Conservation (phyloP, 139 green algal genomes). For the Coelastrella sp. region DNA sequence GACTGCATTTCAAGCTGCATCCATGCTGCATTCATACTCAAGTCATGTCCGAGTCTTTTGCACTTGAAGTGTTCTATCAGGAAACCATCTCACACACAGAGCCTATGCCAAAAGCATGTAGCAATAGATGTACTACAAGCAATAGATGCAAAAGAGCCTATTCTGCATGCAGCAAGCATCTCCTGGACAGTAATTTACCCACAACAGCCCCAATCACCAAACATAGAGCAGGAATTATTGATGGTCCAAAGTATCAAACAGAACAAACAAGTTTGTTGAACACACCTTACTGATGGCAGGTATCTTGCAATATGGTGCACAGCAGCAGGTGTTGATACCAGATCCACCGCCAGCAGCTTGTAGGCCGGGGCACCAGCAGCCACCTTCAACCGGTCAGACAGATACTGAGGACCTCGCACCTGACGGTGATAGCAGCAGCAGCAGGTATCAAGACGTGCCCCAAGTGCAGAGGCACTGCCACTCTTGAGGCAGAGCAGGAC, state of each 20-base stretch:
- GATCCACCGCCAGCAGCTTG: conserved; percentile 26
- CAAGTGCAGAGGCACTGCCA: no score
- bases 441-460: neutral
- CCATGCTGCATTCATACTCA: no score
- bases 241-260: no score
- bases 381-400: conserved; percentile 37
- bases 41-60: no score
- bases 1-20: neutral
- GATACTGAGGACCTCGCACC: conserved; percentile 30
- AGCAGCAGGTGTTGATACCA: conserved; percentile 27
- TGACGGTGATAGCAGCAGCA: conserved; percentile 13
- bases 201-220: neutral
- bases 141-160: no score
- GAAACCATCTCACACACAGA: no score
- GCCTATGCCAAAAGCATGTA: no score
- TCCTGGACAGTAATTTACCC: no score
- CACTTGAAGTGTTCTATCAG: no score
- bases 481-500: no score
- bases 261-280: neutral
- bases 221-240: neutral
- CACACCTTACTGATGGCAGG: conserved; percentile 21
- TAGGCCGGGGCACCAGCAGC: conserved; percentile 7
- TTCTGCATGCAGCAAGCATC: no score
- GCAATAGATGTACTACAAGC: no score
- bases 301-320: conserved; percentile 31